These are phyloP conservation scores for Odontarrhena argentea DNA, from an alignment of 345 rosid genomes.

Conservation along the genomic window DNA sequence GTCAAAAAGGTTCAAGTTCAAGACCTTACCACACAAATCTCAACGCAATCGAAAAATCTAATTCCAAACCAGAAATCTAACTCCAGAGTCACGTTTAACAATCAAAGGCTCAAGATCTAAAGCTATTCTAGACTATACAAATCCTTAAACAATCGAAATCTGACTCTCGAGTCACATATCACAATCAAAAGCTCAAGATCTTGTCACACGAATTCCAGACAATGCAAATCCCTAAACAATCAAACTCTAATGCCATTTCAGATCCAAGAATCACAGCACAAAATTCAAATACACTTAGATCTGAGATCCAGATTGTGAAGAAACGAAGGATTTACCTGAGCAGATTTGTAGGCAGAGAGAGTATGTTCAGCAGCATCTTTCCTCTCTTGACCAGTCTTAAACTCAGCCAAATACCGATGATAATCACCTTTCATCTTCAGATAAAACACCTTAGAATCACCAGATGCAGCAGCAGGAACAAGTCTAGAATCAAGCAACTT, in stretches of 20 bases:
- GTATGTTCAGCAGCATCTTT: constrained; percentile 93
- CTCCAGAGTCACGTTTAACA: too few species aligned
- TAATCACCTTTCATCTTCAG: constrained; percentile 96
- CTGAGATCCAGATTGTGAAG: constrained; percentile 9
- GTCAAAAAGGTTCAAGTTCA: background rate
- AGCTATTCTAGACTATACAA: too few species aligned
- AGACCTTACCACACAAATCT: constrained; percentile 14
- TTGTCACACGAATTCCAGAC: background rate
- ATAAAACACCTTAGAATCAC: constrained; percentile 91
- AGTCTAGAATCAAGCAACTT: constrained; percentile 78
- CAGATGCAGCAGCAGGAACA: constrained; percentile 67
- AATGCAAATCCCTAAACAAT: too few species aligned
- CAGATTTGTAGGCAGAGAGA: constrained; percentile 86
- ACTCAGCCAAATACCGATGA: constrained; percentile 93
- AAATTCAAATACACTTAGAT: constrained; percentile 28
- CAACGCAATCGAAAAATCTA: background rate
- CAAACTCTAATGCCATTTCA: background rate
- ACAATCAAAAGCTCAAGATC: background rate
- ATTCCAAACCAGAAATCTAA: background rate
- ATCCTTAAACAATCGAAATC: constrained; percentile 4
- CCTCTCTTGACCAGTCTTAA: constrained; percentile 83
- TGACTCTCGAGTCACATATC: background rate
- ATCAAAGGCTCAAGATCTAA: too few species aligned
- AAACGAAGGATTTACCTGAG: constrained; percentile 60
- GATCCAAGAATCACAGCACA: background rate